These are phyloP conservation scores for Dictyostelium discoideum DNA, from an alignment of 78 protist species.

Conservation along the genomic window dicty_2.7 NC_007091.3:1189501-1190000, in stretches of 20 bases:
- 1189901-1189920: not conserved
- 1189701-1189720: not conserved
- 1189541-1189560: slow-evolving; percentile 36
- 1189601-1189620: slow-evolving; percentile 20
- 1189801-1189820: slow-evolving; percentile 29
- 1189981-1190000: not conserved
- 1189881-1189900: not conserved
- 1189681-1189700: not conserved
- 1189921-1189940: not conserved
- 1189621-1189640: not conserved
- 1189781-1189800: slow-evolving; percentile 34
- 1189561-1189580: slow-evolving; percentile 65
- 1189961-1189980: not conserved
- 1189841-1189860: slow-evolving; percentile 31
- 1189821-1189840: slow-evolving; percentile 52
- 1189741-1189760: slow-evolving; percentile 6
- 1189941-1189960: not conserved
- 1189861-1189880: slow-evolving; percentile 11
- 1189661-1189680: not conserved
- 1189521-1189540: slow-evolving; percentile 29
- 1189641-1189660: not conserved
- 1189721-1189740: not conserved
- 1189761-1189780: slow-evolving; percentile 34
- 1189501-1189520: not conserved
- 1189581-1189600: slow-evolving; percentile 1